phyloP scores from a whole-genome alignment of 163 green algal species.

The Scenedesmus sp. region DNA sequence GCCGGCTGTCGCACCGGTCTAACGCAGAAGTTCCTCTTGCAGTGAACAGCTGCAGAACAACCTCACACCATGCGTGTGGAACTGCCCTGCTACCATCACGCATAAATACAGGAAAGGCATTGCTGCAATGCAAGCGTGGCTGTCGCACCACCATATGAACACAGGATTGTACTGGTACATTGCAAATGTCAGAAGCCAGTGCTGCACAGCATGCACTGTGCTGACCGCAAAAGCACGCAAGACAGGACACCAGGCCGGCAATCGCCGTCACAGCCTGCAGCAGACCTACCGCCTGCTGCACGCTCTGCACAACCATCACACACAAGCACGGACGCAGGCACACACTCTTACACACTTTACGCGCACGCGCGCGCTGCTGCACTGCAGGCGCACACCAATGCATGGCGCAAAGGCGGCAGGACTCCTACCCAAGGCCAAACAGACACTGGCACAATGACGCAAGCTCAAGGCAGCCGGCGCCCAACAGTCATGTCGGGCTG shows the following conservation, averaged over 20 bases:
- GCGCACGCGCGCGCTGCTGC: neutral
- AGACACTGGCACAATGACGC: neutral
- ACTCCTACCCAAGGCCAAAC: neutral
- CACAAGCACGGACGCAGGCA: neutral
- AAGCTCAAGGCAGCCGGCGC: neutral
- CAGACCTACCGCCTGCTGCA: neutral
- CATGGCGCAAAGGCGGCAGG: neutral
- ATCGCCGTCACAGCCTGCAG: neutral
- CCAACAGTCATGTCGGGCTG: neutral
- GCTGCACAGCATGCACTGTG: neutral
- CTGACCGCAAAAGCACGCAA: neutral
- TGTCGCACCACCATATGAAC: neutral
- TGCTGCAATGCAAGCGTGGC: neutral
- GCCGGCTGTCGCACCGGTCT: neutral
- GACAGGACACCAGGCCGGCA: neutral
- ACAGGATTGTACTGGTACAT: slow-evolving; percentile 1
- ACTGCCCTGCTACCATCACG: neutral
- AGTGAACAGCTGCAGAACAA: neutral
- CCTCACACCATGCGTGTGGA: neutral
- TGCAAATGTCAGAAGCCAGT: neutral
- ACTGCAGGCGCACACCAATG: too few species aligned
- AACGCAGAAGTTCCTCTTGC: neutral
- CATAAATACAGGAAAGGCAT: neutral
- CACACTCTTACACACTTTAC: neutral
- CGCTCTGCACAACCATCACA: neutral